Conservation (phyloP, 108 stramenopile genomes). For the Cyclostephanos tholiformis region DNA sequence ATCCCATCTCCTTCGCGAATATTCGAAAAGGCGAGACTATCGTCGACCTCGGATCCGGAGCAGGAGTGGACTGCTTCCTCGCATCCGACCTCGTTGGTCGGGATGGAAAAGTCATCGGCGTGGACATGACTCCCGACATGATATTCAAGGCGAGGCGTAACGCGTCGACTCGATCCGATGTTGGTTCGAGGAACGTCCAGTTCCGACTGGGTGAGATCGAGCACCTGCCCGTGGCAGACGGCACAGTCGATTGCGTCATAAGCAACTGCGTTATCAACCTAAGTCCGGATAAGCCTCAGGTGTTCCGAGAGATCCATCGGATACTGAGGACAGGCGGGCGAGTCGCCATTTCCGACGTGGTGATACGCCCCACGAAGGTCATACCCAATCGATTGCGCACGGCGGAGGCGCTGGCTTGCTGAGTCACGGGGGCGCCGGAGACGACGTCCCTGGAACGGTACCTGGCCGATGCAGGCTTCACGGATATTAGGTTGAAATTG, state of each 20-base stretch:
- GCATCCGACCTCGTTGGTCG: conserved; percentile 59
- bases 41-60: conserved; percentile 69
- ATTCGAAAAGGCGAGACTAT: conserved; percentile 49
- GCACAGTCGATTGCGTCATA: conserved; percentile 78
- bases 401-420: conserved; percentile 64
- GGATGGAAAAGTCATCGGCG: conserved; percentile 66
- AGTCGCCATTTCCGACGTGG: conserved; percentile 75
- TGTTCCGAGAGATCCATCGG: conserved; percentile 75
- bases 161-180: conserved; percentile 28
- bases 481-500: conserved; percentile 39
- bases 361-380: conserved; percentile 33
- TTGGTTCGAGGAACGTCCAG: conserved; percentile 49
- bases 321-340: conserved; percentile 87
- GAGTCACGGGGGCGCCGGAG: conserved; percentile 62
- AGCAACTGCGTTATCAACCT: conserved; percentile 93
- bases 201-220: conserved; percentile 93
- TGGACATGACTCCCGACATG: conserved; percentile 81
- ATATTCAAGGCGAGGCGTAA: conserved; percentile 48
- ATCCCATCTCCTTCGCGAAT: conserved; percentile 49
- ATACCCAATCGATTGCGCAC: conserved; percentile 47
- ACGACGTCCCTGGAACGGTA: conserved; percentile 44
- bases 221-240: conserved; percentile 75
- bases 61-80: conserved; percentile 58
- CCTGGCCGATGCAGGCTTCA: conserved; percentile 52
- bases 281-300: conserved; percentile 79